Evolutionary conservation across 371 early-diverging fungal genomes (phyloP).

Genomic region (Haplosporangium sp.): DNA sequence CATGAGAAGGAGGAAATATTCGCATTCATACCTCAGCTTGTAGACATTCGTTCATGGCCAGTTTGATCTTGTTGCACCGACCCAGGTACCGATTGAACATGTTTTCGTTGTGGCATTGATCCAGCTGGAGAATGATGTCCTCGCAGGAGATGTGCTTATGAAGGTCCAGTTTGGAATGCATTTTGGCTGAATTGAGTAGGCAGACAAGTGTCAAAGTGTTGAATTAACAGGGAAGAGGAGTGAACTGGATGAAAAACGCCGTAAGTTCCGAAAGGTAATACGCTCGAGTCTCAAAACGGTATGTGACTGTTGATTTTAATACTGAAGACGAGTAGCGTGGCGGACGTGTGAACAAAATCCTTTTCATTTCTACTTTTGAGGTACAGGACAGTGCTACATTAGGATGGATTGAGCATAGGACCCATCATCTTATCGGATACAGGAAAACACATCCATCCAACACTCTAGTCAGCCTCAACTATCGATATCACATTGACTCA

Average conservation of each 20-base stretch:
- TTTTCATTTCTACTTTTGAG: conserved; percentile 25
- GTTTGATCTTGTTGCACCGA: conserved; percentile 37
- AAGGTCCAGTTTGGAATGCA: conserved; percentile 53
- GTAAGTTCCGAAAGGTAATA: neutral
- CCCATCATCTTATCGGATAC: neutral
- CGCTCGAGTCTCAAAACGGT: too few species aligned
- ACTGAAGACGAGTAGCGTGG: neutral
- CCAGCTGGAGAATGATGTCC: conserved; percentile 42
- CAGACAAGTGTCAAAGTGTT: neutral
- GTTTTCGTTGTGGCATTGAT: conserved; percentile 41
- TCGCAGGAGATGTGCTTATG: conserved; percentile 48
- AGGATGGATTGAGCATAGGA: neutral
- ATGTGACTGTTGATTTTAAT: neutral
- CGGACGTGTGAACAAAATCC: conserved; percentile 2
- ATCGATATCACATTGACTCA: too few species aligned
- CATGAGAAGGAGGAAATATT: neutral
- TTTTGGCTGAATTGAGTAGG: neutral
- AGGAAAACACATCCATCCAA: conserved; percentile 1
- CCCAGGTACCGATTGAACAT: conserved; percentile 45
- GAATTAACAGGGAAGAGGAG: neutral
- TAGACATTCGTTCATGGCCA: conserved; percentile 46
- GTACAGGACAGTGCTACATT: conserved; percentile 3
- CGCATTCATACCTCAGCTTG: conserved; percentile 35
- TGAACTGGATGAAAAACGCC: neutral
- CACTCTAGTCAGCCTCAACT: too few species aligned